Percentiles rank a stretch among this genome's conserved stretches.
These are phyloP conservation scores for Candida railenensis DNA, from an alignment of 805 yeast species.

Conservation along the genomic window DNA sequence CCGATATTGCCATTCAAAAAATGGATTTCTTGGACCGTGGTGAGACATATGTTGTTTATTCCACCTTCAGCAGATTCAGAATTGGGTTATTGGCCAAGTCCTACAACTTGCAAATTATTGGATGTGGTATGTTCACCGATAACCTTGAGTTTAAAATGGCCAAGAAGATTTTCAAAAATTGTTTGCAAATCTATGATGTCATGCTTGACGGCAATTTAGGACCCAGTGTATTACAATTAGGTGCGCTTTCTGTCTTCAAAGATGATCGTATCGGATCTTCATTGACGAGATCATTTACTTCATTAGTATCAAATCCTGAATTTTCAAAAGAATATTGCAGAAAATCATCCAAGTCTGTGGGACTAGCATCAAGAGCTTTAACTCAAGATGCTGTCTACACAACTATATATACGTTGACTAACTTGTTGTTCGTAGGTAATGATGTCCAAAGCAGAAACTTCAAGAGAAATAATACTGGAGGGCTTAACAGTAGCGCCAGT, in stretches of 20 bases:
- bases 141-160: constrained; percentile 44
- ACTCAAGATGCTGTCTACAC: constrained; percentile 84
- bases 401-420: constrained; percentile 78
- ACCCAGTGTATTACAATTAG: constrained; percentile 51
- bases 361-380: constrained; percentile 62
- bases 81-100: constrained; percentile 57
- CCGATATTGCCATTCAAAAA: constrained; percentile 36
- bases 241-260: constrained; percentile 50
- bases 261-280: constrained; percentile 37
- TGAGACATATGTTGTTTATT: constrained; percentile 52
- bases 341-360: constrained; percentile 56
- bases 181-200: constrained; percentile 52
- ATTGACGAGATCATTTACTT: constrained; percentile 46
- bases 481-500: not conserved
- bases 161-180: constrained; percentile 45
- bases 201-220: constrained; percentile 54
- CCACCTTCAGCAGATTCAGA: constrained; percentile 46
- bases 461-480: constrained; percentile 18
- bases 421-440: constrained; percentile 60
- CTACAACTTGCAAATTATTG: constrained; percentile 57
- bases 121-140: constrained; percentile 51
- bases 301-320: constrained; percentile 55
- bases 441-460: constrained; percentile 27
- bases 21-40: constrained; percentile 55
- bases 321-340: constrained; percentile 48